Evolutionary conservation across 495 filamentous ascomycete species (phyloP), one percentile per base, ranked within the genome.

Genomic region (Penicillium lagena): DNA sequence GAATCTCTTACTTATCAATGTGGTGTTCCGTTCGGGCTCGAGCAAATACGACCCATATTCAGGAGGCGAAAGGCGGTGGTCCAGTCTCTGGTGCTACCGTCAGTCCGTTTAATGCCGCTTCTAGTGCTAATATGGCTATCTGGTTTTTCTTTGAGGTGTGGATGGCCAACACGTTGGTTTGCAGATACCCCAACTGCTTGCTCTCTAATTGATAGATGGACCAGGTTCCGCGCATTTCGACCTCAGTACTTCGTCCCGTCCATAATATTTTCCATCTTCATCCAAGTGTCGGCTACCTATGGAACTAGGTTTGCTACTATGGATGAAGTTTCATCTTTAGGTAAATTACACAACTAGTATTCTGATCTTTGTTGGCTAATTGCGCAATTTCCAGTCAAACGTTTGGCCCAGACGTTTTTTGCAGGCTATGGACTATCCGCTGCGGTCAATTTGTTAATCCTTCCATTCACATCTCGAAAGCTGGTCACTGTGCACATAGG

Each of bases 201-300:
- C n/a, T 33, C 42, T 4, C 42, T 22, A 29, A 14, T 17, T 44
- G 34, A 44, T 9, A 4, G 22, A 9, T 37, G 34, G 42, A 37
- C 12, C 33, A 44, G 42, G 11, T 44, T 44, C 42, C 42, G 42
- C 28, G 42, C 42, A 29, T 44, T 36, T 44, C 42, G 42, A 44
- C 42, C 42, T 12, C 42, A 44, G 30, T 44, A 44, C n/a, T 44
- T 44, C 42, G n/a, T 44, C 29, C 29, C 42, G 5, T 44, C 42
- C 29, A 44, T 44, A 29, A 27, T 44, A 14, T 44, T 44, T 31
- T 44, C 42, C 10, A 44, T 44, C 31, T 44, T 44, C n/a, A 44
- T 44, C 34, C 32, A 44, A 27, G 42, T 44, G 22, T 30, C 42
- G 22, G 42, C 34, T 13, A 44, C 42, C 33, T 44, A 44, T 35